phyloP scores from a whole-genome alignment of 768 basidiomycete genomes.

The Russula foetens region DNA sequence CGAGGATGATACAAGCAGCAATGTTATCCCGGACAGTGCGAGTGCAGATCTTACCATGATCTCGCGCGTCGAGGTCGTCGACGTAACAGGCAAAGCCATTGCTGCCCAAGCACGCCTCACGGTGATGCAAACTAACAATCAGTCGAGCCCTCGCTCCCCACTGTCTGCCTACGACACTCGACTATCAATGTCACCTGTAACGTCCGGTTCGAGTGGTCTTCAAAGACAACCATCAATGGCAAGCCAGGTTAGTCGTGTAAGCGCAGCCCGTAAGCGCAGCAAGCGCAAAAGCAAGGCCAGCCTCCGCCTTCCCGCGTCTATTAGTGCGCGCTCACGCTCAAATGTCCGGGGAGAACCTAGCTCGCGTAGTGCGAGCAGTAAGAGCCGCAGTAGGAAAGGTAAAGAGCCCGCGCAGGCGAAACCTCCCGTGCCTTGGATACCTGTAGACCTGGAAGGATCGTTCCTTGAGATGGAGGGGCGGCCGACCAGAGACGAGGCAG shows the following conservation, averaged over 20 bases:
- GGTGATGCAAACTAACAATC: neutral
- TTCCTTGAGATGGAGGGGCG: slow-evolving; percentile 20
- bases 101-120: slow-evolving; percentile 15
- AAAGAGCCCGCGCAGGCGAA: slow-evolving; percentile 4
- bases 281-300: slow-evolving; percentile 57
- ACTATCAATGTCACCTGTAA: neutral
- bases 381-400: slow-evolving; percentile 8
- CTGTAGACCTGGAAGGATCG: neutral
- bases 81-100: slow-evolving; percentile 14
- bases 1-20: slow-evolving; percentile 14
- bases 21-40: slow-evolving; percentile 2
- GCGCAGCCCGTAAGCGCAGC: slow-evolving; percentile 59
- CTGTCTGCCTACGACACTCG: neutral
- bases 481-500: slow-evolving; percentile 1
- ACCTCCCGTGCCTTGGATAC: neutral
- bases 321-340: neutral
- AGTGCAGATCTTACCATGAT: slow-evolving; percentile 3
- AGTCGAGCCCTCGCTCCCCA: neutral
- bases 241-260: slow-evolving; percentile 38
- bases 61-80: slow-evolving; percentile 19
- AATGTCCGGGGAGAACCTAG: neutral
- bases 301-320: slow-evolving; percentile 42
- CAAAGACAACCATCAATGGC: neutral
- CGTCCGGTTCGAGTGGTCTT: neutral
- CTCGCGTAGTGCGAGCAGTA: neutral